Evolutionary conservation across 2,329 filamentous ascomycete species (phyloP).

Genomic region (Penicillium verrucosum): DNA sequence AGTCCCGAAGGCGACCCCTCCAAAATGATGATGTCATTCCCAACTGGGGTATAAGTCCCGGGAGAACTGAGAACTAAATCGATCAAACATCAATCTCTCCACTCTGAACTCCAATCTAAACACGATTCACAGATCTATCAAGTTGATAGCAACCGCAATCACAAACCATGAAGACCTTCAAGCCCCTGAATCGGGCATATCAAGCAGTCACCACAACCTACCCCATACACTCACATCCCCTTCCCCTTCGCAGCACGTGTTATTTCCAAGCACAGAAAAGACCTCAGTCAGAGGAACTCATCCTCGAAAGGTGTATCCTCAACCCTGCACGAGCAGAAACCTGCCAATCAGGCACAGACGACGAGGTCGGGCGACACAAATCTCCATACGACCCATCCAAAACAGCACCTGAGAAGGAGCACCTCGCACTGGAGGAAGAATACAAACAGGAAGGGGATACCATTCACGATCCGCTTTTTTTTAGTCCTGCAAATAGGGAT

Average conservation of each 20-base stretch:
- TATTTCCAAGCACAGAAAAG: background rate
- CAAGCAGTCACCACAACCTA: background rate
- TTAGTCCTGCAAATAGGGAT: slow-evolving; percentile 25
- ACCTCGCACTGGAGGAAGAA: slow-evolving; percentile 21
- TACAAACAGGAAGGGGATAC: slow-evolving; percentile 20
- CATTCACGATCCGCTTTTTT: slow-evolving; percentile 19
- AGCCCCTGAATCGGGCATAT: background rate
- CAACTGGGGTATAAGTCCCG: background rate
- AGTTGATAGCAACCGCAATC: background rate
- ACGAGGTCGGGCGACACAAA: slow-evolving; percentile 25
- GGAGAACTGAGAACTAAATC: background rate
- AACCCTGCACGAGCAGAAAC: slow-evolving; percentile 21
- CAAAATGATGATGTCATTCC: slow-evolving; percentile 5
- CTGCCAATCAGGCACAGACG: slow-evolving; percentile 27
- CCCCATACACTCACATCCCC: background rate
- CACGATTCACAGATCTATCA: background rate
- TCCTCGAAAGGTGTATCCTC: slow-evolving; percentile 19
- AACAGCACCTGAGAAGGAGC: slow-evolving; percentile 22
- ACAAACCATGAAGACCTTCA: background rate
- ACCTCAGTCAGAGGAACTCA: background rate
- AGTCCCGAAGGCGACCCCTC: no score
- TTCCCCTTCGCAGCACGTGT: background rate
- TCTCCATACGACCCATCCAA: slow-evolving; percentile 27
- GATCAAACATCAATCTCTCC: background rate
- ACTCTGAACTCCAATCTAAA: background rate